phyloP scores from a whole-genome alignment of 2,329 filamentous ascomycete genomes.

The Fusarium neocosmosporiellum region DNA sequence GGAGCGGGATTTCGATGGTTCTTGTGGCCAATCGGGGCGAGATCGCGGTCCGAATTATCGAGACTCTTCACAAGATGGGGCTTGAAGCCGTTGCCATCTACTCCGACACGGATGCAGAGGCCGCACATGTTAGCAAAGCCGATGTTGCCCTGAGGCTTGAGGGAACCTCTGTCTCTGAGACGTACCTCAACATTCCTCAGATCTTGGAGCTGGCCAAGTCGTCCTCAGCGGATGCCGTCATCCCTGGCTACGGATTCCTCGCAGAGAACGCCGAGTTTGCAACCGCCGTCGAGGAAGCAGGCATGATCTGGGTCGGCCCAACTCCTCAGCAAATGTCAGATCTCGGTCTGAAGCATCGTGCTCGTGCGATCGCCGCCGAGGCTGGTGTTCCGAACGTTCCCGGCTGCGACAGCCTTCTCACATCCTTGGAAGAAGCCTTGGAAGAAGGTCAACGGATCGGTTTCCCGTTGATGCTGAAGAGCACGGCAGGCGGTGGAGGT shows the following conservation, averaged over 20 bases:
- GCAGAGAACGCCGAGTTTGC: slow-evolving; percentile 74
- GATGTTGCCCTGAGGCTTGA: slow-evolving; percentile 74
- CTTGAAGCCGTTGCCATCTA: slow-evolving; percentile 78
- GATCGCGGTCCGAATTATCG: slow-evolving; percentile 73
- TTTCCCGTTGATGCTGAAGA: slow-evolving; percentile 60
- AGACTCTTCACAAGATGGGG: slow-evolving; percentile 73
- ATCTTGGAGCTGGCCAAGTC: slow-evolving; percentile 64
- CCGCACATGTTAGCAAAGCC: slow-evolving; percentile 77
- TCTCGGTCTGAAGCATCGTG: slow-evolving; percentile 53
- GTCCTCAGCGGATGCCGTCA: slow-evolving; percentile 65
- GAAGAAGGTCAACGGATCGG: slow-evolving; percentile 44
- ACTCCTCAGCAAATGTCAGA: slow-evolving; percentile 56
- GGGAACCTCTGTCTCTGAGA: slow-evolving; percentile 54
- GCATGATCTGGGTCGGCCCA: slow-evolving; percentile 70
- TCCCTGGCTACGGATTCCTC: slow-evolving; percentile 76
- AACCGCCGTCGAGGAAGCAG: slow-evolving; percentile 60
- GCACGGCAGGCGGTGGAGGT: slow-evolving; percentile 60
- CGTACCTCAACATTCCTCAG: slow-evolving; percentile 75
- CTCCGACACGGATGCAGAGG: slow-evolving; percentile 68
- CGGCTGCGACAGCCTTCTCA: slow-evolving; percentile 45
- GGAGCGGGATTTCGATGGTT: slow-evolving; percentile 40
- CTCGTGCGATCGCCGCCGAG: slow-evolving; percentile 47
- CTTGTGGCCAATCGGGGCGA: slow-evolving; percentile 78
- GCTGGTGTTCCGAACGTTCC: slow-evolving; percentile 51
- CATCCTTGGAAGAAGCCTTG: slow-evolving; percentile 43